Evolutionary conservation across 257 asterid genomes (phyloP).

Genomic region (Avicennia marina): DNA sequence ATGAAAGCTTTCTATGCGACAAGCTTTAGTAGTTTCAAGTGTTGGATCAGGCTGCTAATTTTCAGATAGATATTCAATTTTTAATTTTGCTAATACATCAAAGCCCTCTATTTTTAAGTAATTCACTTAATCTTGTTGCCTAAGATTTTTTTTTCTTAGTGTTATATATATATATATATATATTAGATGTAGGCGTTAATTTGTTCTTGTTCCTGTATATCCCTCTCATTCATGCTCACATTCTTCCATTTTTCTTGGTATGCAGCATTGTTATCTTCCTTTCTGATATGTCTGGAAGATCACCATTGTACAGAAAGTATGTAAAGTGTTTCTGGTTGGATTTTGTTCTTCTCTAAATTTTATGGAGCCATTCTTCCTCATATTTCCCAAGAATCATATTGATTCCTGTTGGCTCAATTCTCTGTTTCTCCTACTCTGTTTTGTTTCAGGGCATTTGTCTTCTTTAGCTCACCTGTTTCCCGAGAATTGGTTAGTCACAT

Average conservation of each 20-base stretch:
- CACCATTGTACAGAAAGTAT: slow-evolving; percentile 91
- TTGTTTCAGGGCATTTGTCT: slow-evolving; percentile 75
- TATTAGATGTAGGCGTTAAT: too few relatives aligned
- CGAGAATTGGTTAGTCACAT: slow-evolving; percentile 79
- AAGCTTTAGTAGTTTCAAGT: not conserved
- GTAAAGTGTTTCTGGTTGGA: slow-evolving; percentile 24
- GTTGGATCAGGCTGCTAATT: not conserved
- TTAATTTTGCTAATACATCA: not conserved
- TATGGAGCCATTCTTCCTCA: slow-evolving; percentile 7
- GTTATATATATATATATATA: too few relatives aligned
- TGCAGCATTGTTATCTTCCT: slow-evolving; percentile 87
- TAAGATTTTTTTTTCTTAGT: too few relatives aligned
- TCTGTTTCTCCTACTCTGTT: slow-evolving; percentile 13
- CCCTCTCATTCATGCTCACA: slow-evolving; percentile 14
- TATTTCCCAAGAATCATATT: slow-evolving; percentile 6
- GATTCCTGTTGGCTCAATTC: slow-evolving; percentile 13
- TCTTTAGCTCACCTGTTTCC: slow-evolving; percentile 92
- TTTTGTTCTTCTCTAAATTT: slow-evolving; percentile 15
- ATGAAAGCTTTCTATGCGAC: not conserved
- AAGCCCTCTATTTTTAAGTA: too few relatives aligned
- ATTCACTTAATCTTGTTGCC: too few relatives aligned
- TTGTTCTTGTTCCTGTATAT: too few relatives aligned
- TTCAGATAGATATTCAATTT: not conserved
- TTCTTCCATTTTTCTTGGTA: slow-evolving; percentile 23
- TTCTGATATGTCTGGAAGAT: slow-evolving; percentile 92